phyloP scores from a whole-genome alignment of 192 early-diverging fungal genomes.

The Lobosporangium transversale region DNA sequence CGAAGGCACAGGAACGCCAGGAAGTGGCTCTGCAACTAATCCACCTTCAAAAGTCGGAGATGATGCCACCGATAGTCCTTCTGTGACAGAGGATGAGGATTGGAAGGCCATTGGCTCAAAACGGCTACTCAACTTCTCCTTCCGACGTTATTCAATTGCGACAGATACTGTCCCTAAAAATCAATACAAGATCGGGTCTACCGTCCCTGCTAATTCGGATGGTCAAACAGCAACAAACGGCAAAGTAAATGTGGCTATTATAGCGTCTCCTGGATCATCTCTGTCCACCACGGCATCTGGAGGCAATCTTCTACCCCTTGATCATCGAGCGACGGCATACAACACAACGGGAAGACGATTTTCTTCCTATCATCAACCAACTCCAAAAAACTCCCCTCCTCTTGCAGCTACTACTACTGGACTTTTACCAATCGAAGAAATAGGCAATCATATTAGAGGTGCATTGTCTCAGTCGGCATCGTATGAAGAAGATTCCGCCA shows the following conservation, averaged over 20 bases:
- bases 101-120: constrained; percentile 54
- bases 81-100: constrained; percentile 54
- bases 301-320: constrained; percentile 27
- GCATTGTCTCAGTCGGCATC: constrained; percentile 42
- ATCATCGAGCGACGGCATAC: constrained; percentile 18
- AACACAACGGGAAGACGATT: constrained; percentile 32
- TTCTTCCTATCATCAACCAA: constrained; percentile 50
- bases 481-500: constrained; percentile 39
- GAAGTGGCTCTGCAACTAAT: constrained; percentile 11
- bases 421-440: constrained; percentile 23
- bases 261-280: constrained; percentile 5
- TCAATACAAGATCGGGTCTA: constrained; percentile 41
- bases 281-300: constrained; percentile 18
- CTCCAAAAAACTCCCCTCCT: constrained; percentile 50
- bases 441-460: constrained; percentile 16
- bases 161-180: constrained; percentile 49
- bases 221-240: neutral
- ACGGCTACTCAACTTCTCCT: constrained; percentile 39
- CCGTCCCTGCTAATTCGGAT: constrained; percentile 20
- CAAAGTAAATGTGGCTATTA: constrained; percentile 4
- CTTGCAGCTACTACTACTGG: constrained; percentile 35
- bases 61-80: constrained; percentile 45
- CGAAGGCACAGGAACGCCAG: constrained; percentile 6
- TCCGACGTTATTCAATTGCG: constrained; percentile 50
- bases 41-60: constrained; percentile 26